A percentile compares a stretch with the other conserved stretches of the same genome.
These are phyloP conservation scores for Emergomyces africanus DNA, from an alignment of 2,329 filamentous ascomycete species.

Conservation along the genomic window DNA sequence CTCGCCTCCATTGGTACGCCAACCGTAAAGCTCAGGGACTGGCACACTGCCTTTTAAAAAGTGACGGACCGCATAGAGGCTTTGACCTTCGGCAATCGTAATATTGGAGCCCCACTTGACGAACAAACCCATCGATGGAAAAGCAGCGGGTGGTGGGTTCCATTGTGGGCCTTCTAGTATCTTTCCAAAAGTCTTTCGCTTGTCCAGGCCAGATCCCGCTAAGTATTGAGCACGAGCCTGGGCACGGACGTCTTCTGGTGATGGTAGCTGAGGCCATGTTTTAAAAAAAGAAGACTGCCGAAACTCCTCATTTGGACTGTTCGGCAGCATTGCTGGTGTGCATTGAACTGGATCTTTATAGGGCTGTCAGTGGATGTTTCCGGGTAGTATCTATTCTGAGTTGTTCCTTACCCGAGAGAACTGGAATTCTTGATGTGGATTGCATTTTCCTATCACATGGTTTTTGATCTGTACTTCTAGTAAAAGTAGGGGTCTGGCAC, in stretches of 20 bases:
- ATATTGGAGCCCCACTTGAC: constrained; percentile 22
- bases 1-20: constrained; percentile 15
- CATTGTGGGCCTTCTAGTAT: neutral
- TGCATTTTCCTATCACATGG: too few species aligned
- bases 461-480: too few species aligned
- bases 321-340: neutral
- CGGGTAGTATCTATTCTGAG: neutral
- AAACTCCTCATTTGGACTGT: neutral
- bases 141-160: constrained; percentile 9
- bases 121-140: constrained; percentile 19
- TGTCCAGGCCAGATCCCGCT: neutral
- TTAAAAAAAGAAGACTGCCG: neutral
- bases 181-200: neutral
- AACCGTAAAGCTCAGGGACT: constrained; percentile 27
- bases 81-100: constrained; percentile 19
- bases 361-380: neutral
- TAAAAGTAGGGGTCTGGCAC: too few species aligned
- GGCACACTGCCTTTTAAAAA: constrained; percentile 16
- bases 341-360: neutral
- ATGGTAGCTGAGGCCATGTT: neutral
- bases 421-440: too few species aligned
- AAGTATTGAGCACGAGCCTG: neutral
- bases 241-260: neutral
- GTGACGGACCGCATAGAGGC: constrained; percentile 17
- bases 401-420: neutral